Base-by-base conservation (phyloP, 2,329 filamentous ascomycete genomes). In the Fusarium fujikuroi region DNA sequence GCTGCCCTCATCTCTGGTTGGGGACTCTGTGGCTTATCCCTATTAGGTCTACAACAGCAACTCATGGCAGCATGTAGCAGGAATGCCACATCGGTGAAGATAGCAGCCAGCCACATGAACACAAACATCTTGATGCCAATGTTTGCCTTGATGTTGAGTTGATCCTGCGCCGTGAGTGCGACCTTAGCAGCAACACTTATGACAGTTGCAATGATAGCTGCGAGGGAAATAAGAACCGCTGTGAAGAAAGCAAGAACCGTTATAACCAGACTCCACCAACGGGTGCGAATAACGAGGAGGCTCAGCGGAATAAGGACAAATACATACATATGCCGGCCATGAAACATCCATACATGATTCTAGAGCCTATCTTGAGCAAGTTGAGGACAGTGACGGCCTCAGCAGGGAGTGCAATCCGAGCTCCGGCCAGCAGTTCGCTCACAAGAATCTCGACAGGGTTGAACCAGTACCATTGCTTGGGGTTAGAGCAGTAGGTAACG, bases 311-410 rank as follows among this genome's bases (percentile, higher is more conserved):
- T 89, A 75, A 95, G 89, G 75, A 95, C 79, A 78, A 93, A 92
- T 79, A 90, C 90, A 97, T 85, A 76, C 92, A 86, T 47, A 90
- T 86, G 56, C 90, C 92, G 12, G 91, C 87, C 54, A 98, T 84
- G 87, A 97, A 97, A 82, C 95, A 92, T 70, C 89, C 93, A 79
- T 97, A 97, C 95, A 98, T 97, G 87, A 93, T 89, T 78, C 93
- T 89, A 14, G 92, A 95, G 52, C 91, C 92, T 66, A 92, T 87
- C 62, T 88, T 88, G 75, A 97, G 91, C 66, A 97, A 88, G 66
- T 87, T 85, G 56, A 98, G 89, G 74, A 95, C 92, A 69, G 91
- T 87, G 79, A 89, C 88, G 76, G 97, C 90, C 69, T 95, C 84
- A 36, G 89, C 86, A 16, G 95, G 95, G 30, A 97, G 87, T 16